Evolutionary conservation across 2,329 filamentous ascomycete species (phyloP), one percentile per base, ranked within the genome.

Genomic region (Neospermospora avenae): DNA sequence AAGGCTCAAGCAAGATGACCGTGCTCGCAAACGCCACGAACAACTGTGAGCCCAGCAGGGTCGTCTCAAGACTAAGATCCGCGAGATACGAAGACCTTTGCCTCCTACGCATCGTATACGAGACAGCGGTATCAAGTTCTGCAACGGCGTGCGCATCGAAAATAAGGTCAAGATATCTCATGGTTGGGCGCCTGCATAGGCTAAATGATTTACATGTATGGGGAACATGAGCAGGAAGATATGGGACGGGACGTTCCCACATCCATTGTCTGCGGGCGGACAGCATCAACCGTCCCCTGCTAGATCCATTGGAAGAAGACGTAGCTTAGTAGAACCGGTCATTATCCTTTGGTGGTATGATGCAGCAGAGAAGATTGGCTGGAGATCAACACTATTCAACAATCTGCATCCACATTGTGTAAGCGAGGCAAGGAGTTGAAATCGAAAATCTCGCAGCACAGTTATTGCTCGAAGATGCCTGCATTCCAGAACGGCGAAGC

Each of bases 101-200:
- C 56, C 56, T 52, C 37, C 39, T 22, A 28, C 54, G 45, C 44
- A 49, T 18, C 54, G 44, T 52, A 49, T 25, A 25, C 22, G 48
- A 35, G 44, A 53, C 46, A 49, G 37, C 37, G 51, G 41, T 11
- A 45, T 53, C n/a, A 37, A 46, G 44, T 51, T 45, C 56, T 53
- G 56, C 20, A 58, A 58, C 56, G 45, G n/a, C 22, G 46, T 35
- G 46, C 44, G 56, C 46, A 20, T 53, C 56, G 53, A 49, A 46
- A 37, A 49, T 45, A 58, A 53, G 46, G 22, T 52, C 35, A 53
- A 24, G 48, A 58, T 49, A 58, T 28, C 31, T 44, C 24, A 39
- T 18, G 37, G 39, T 34, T 53, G n/a, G 25, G 56, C 25, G 41
- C 48, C 25, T 42, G 46, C 37, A 52, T 48, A 52, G 56, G 56